A percentile compares a stretch with the other conserved stretches of the same genome.
phyloP scores from a whole-genome alignment of 768 basidiomycete species.

The Tricholoma sp. region DNA sequence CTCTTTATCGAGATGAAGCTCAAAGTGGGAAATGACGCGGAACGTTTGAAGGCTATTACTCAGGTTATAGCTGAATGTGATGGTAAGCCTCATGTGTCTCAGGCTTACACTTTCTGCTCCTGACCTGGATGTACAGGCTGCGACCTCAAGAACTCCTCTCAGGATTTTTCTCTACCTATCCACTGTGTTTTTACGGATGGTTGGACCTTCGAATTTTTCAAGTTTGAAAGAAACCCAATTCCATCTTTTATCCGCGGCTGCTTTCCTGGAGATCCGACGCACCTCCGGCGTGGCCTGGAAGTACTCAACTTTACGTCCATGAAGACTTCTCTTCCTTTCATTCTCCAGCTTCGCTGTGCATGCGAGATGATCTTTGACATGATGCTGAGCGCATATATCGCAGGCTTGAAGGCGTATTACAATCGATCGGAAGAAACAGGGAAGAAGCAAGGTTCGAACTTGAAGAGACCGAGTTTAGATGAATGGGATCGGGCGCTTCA shows the following conservation, averaged over 20 bases:
- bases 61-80: constrained; percentile 18
- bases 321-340: constrained; percentile 15
- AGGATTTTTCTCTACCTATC: background rate
- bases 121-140: background rate
- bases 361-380: constrained; percentile 10
- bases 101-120: background rate
- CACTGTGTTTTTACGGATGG: background rate
- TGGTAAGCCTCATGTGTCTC: constrained; percentile 9
- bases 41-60: constrained; percentile 5
- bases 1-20: constrained; percentile 17
- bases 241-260: constrained; percentile 19
- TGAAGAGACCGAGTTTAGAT: background rate
- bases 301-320: constrained; percentile 12
- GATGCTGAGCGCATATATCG: background rate
- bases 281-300: constrained; percentile 18
- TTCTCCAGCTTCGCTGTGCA: constrained; percentile 17
- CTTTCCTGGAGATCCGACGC: constrained; percentile 18
- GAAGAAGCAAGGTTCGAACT: background rate
- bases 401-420: background rate
- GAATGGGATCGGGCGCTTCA: constrained; percentile 12
- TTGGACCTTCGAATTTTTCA: background rate
- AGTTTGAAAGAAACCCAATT: constrained; percentile 6
- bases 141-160: background rate
- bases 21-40: constrained; percentile 10
- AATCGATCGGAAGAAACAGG: background rate